Conservation (phyloP, 2,329 filamentous ascomycete species). For the Basipetospora chlamydospora region DNA sequence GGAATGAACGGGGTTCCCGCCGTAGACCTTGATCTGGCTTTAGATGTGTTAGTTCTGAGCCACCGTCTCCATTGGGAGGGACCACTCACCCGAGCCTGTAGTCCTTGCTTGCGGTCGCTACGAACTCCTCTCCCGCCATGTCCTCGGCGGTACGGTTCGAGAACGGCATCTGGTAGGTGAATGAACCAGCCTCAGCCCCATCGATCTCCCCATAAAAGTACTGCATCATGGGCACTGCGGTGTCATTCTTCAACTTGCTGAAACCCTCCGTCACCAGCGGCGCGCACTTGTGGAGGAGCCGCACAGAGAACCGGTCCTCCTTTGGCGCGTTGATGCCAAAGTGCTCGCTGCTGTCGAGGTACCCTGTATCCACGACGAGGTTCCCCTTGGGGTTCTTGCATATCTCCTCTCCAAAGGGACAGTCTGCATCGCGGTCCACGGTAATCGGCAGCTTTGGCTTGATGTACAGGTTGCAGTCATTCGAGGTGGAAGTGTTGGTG, state of each 20-base stretch:
- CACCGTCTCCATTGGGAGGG: no score
- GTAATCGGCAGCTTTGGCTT: constrained; percentile 1
- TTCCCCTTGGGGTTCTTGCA: constrained; percentile 7
- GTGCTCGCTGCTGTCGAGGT: constrained; percentile 9
- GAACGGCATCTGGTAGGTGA: constrained; percentile 1
- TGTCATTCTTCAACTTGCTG: not conserved
- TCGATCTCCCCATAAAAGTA: not conserved
- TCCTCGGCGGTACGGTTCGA: not conserved
- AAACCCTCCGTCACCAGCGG: constrained; percentile 1
- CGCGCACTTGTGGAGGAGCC: not conserved
- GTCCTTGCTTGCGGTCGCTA: not conserved
- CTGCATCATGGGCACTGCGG: not conserved
- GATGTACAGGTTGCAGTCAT: constrained; percentile 4
- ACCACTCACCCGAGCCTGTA: not conserved
- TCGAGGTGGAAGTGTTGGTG: constrained; percentile 1
- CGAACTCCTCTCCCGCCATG: not conserved
- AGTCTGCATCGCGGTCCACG: constrained; percentile 5
- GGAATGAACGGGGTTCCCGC: not conserved
- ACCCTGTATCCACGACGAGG: constrained; percentile 6
- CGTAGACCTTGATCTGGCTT: not conserved
- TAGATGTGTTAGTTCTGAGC: not conserved
- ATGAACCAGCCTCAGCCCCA: not conserved
- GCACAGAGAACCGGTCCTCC: constrained; percentile 8
- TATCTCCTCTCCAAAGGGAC: constrained; percentile 10
- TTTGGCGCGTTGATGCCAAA: constrained; percentile 11